Evolutionary conservation across 192 early-diverging fungal genomes (phyloP), one percentile per base, ranked within the genome.

Genomic region (Paraglomus brasilianum): DNA sequence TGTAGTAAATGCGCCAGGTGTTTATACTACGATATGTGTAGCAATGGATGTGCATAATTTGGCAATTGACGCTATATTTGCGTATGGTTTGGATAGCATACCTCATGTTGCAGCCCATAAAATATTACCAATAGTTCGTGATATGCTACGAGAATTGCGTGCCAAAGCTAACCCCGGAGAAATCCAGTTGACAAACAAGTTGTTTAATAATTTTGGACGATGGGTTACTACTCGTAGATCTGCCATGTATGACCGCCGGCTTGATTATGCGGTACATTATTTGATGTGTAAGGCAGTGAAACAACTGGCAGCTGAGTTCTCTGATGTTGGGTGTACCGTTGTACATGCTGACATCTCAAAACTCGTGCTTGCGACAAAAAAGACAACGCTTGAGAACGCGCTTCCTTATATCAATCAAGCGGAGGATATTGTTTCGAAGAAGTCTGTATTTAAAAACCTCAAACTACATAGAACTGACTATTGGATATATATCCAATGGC

Each of bases 211-310:
- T 45, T 84, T 95, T 22, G 90, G 92, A 73, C 87, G 93, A 17
- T 97, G 97, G 95, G 78, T 98, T 48, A 94, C 92, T 3, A 82
- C 80, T 15, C 81, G 88, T 5, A 80, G 61, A 59, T 86, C 95
- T 4, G 80, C 78, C 40, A 78, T 98, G 60, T 94, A 90, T 67
- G 97, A 98, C 76, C 93, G 91, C 1, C 87, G 88, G 40, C 71
- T 97, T 47, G 89, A 88, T 30, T 78, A 78, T 7, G 76, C 95
- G 49, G 84, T 98, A 14, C 88, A 93, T 65, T 82, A 86, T 39
- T 77, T 96, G 70, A 98, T 98, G 95, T 89, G 87, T 67, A 92
- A 93, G 67, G 89, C 91, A 30, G 93, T 95, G 67, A 66, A 91
- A 82, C 90, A 93, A 72, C 78, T 98, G 50, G 76, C 92, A 15